These are phyloP conservation scores for Fusarium sambucinum DNA, from an alignment of 2,329 filamentous ascomycete genomes.

Conservation along the genomic window DNA sequence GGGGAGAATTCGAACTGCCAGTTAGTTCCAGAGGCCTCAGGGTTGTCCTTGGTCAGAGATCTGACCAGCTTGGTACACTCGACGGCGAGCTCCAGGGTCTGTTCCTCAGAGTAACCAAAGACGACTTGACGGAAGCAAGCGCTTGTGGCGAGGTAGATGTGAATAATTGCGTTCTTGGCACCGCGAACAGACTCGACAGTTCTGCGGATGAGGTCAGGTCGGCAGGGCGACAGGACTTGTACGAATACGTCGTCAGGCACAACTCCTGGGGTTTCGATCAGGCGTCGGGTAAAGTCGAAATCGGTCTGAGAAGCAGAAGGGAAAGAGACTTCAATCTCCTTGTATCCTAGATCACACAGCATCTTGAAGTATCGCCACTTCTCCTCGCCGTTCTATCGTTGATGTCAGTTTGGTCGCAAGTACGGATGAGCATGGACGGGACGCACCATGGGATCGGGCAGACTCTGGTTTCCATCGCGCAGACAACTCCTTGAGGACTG, in stretches of 20 bases:
- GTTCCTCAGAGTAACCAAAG: constrained; percentile 86
- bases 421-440: not conserved
- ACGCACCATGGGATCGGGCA: constrained; percentile 90
- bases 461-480: constrained; percentile 92
- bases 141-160: constrained; percentile 96
- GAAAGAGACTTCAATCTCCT: constrained; percentile 97
- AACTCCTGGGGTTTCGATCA: constrained; percentile 70
- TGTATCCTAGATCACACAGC: constrained; percentile 92
- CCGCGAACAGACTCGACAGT: constrained; percentile 91
- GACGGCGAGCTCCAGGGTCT: constrained; percentile 84
- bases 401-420: constrained; percentile 3
- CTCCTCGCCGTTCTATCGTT: constrained; percentile 83
- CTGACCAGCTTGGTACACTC: constrained; percentile 88
- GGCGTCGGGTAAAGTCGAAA: constrained; percentile 90
- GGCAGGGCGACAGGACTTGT: constrained; percentile 92
- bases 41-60: constrained; percentile 87
- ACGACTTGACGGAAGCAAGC: constrained; percentile 94
- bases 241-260: constrained; percentile 80
- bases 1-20: constrained; percentile 89
- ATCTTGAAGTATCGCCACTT: constrained; percentile 97
- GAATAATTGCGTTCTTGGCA: constrained; percentile 92
- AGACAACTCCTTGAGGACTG: constrained; percentile 39
- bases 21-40: constrained; percentile 66
- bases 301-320: constrained; percentile 95
- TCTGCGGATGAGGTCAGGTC: constrained; percentile 85